These are phyloP conservation scores for Aspergillus conjunctus DNA, from an alignment of 495 filamentous ascomycete genomes.

Conservation along the genomic window DNA sequence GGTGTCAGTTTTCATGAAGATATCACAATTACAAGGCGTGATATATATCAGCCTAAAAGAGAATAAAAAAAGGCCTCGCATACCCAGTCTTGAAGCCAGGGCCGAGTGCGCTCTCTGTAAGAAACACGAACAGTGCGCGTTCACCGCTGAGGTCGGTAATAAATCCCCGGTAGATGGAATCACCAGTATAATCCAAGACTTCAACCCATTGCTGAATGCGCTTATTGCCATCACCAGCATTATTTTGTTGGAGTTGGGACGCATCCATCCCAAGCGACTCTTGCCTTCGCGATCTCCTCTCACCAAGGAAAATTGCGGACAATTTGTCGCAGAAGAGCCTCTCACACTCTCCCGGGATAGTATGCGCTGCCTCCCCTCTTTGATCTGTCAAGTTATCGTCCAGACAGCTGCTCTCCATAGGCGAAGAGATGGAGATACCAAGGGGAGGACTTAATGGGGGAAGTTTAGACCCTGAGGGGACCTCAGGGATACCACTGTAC, in stretches of 20 bases:
- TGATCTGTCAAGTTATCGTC: slow-evolving; percentile 46
- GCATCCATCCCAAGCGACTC: slow-evolving; percentile 80
- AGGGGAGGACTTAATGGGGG: slow-evolving; percentile 82
- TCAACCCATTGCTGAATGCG: slow-evolving; percentile 65
- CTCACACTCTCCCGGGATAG: slow-evolving; percentile 99
- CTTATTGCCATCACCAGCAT: slow-evolving; percentile 30
- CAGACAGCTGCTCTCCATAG: slow-evolving; percentile 56
- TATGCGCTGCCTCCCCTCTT: slow-evolving; percentile 87
- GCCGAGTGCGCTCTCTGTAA: slow-evolving; percentile 67
- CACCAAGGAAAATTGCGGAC: slow-evolving; percentile 91
- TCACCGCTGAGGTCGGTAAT: slow-evolving; percentile 63
- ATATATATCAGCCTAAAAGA: neutral
- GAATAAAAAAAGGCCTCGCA: slow-evolving; percentile 29
- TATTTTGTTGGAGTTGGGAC: slow-evolving; percentile 40
- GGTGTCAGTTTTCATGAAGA: neutral
- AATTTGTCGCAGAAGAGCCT: slow-evolving; percentile 98
- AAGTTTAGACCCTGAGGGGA: slow-evolving; percentile 76
- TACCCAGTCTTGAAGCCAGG: slow-evolving; percentile 88
- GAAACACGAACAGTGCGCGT: slow-evolving; percentile 84
- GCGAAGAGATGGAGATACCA: slow-evolving; percentile 63
- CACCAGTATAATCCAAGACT: slow-evolving; percentile 86
- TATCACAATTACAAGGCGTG: neutral
- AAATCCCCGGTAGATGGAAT: slow-evolving; percentile 81
- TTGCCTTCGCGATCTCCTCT: slow-evolving; percentile 67
- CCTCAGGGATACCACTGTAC: slow-evolving; percentile 98